A percentile compares a stretch with the other conserved stretches of the same genome.
Conservation (phyloP, 352 stramenopile species). For the Halophytophthora polymorphica region DNA sequence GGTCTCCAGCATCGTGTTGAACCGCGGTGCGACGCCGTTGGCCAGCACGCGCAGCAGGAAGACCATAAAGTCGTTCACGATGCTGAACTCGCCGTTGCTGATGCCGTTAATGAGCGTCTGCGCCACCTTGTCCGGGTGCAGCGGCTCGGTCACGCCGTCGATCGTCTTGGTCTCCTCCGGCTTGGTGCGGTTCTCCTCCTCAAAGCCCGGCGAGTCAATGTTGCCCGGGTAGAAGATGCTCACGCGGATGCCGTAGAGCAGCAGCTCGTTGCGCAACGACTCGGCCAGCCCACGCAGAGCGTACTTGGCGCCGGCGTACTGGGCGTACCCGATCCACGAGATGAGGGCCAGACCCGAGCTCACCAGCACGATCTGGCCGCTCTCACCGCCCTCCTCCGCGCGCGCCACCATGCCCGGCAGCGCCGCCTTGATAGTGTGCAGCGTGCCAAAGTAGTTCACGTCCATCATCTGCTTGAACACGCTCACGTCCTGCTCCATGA, state of each 20-base stretch:
- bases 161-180: slow-evolving; percentile 71
- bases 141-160: slow-evolving; percentile 49
- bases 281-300: slow-evolving; percentile 77
- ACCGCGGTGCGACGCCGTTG: slow-evolving; percentile 71
- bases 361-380: slow-evolving; percentile 69
- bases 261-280: slow-evolving; percentile 74
- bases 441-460: slow-evolving; percentile 84
- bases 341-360: slow-evolving; percentile 65
- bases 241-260: slow-evolving; percentile 64
- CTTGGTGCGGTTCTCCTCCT: slow-evolving; percentile 76
- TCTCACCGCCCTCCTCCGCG: slow-evolving; percentile 55
- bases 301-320: slow-evolving; percentile 84
- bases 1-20: slow-evolving; percentile 71
- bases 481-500: slow-evolving; percentile 69
- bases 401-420: slow-evolving; percentile 71
- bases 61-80: slow-evolving; percentile 80
- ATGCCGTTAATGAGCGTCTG: slow-evolving; percentile 65
- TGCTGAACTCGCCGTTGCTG: slow-evolving; percentile 65
- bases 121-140: slow-evolving; percentile 59
- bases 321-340: slow-evolving; percentile 80
- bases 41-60: slow-evolving; percentile 66
- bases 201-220: slow-evolving; percentile 78
- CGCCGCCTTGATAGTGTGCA: slow-evolving; percentile 79
- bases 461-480: slow-evolving; percentile 82
- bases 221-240: slow-evolving; percentile 81